Conservation (phyloP, 371 early-diverging fungal species). For the Mortierella sp. region DNA sequence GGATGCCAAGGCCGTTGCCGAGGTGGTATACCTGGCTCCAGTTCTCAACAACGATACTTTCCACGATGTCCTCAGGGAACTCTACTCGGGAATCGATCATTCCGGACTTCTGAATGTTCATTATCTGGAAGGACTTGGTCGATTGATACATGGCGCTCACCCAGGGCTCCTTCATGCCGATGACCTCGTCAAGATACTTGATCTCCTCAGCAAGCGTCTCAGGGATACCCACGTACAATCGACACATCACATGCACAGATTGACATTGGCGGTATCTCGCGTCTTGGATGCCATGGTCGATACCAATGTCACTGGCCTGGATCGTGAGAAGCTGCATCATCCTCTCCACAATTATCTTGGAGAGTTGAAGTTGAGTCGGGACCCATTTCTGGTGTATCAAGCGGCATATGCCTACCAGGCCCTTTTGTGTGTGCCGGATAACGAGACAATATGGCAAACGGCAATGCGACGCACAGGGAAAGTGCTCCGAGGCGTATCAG, state of each 20-base stretch:
- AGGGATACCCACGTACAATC: constrained; percentile 5
- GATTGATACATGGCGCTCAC: not conserved
- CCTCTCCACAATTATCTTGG: not conserved
- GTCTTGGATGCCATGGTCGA: constrained; percentile 5
- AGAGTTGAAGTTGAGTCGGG: too few relatives aligned
- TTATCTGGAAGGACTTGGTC: constrained; percentile 1
- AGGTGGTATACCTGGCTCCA: too few relatives aligned
- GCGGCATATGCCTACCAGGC: too few relatives aligned
- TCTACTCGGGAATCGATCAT: not conserved
- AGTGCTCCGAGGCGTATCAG: too few relatives aligned
- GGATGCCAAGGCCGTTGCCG: not conserved
- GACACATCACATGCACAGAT: not conserved
- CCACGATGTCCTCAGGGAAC: not conserved
- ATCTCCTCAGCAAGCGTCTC: constrained; percentile 1
- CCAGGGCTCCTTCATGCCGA: constrained; percentile 1
- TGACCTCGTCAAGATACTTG: constrained; percentile 9
- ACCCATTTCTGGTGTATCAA: too few relatives aligned
- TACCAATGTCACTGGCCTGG: not conserved
- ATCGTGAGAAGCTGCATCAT: not conserved
- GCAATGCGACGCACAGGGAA: too few relatives aligned
- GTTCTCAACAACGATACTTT: too few relatives aligned
- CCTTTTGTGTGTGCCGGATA: too few relatives aligned
- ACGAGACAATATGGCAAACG: too few relatives aligned
- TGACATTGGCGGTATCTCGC: not conserved
- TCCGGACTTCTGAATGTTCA: not conserved